Base-by-base conservation (phyloP, 148 eudicot species). In the Polygonum maritimum region DNA sequence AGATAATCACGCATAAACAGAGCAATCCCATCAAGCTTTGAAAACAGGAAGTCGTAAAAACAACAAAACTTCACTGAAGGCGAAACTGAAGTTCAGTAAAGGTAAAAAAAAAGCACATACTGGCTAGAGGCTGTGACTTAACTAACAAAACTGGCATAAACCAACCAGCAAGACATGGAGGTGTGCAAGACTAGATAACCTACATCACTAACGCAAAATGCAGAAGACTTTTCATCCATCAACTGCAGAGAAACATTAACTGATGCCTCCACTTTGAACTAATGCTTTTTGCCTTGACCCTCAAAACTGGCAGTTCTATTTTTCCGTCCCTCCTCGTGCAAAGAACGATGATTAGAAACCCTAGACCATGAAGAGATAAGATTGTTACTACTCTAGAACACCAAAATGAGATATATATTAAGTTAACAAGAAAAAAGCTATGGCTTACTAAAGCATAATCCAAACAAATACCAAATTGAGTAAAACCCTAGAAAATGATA, bases 51-150 rank as follows among this genome's bases (percentile, higher is more conserved):
- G 76, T 9, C 39, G 60, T 78, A 85, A 80, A 80, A 81, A 84
- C 77, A 62, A 80, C 79, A 84, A 79, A 78, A 84, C 88, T 81
- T 84, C 88, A 88, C 84, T 85, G 81, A 78, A 76, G 87, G 76
- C 33, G 85, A 82, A 84, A 85, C 88, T 84, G 78, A 82, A 86
- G 81, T 80, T 80, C 86, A 80, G 47, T 8, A 2, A 44, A 1
- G 81, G 10, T 8, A 2, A 6, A 1, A 44, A 7, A 86, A 82
- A 87, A 80, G 73, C 80, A 84, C 86, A 78, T 79, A 84, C 77
- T 80, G 91, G 83, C 82, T 81, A 87, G 81, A 70, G 82, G 81
- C 92, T 83, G 87, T 92, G 82, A 89, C 89, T 86, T 91, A 87
- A 92, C 88, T 81, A 73, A 80, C 77, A 83, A 82, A 82, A 80